Conservation (phyloP, 805 yeast genomes). For the Ogataea parapolymorpha region DNA sequence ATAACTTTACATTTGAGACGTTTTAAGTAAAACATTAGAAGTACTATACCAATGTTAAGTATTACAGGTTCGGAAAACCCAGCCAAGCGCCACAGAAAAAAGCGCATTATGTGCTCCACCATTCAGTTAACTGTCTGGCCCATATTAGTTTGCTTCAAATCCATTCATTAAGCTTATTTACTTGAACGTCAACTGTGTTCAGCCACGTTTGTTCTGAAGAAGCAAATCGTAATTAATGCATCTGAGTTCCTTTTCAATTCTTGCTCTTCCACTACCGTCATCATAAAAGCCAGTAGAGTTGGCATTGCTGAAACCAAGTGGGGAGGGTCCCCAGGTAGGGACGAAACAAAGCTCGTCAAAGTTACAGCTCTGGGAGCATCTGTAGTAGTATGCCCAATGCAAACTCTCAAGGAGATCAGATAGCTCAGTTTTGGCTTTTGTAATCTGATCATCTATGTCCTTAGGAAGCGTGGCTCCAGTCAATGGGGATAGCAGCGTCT, state of each 20-base stretch:
- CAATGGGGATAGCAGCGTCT: slow-evolving; percentile 22
- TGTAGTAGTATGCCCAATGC: slow-evolving; percentile 44
- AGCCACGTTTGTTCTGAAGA: background rate
- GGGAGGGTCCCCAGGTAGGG: slow-evolving; percentile 62
- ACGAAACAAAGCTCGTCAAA: slow-evolving; percentile 51
- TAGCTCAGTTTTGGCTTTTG: slow-evolving; percentile 32
- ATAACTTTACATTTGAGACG: too few species aligned
- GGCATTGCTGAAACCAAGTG: slow-evolving; percentile 42
- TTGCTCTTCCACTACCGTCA: slow-evolving; percentile 22
- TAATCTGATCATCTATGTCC: slow-evolving; percentile 20
- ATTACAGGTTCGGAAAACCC: too few species aligned
- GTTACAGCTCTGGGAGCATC: slow-evolving; percentile 41
- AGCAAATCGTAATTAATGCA: slow-evolving; percentile 17
- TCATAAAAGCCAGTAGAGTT: slow-evolving; percentile 22
- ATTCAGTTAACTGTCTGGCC: too few species aligned
- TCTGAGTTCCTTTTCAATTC: slow-evolving; percentile 24
- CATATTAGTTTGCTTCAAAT: too few species aligned
- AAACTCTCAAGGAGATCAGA: slow-evolving; percentile 30
- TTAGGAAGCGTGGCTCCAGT: slow-evolving; percentile 7
- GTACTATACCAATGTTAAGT: too few species aligned
- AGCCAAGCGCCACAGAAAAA: too few species aligned
- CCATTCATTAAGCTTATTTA: too few species aligned
- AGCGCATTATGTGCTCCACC: too few species aligned
- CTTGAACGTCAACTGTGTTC: too few species aligned
- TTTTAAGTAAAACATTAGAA: too few species aligned